phyloP scores from a whole-genome alignment of 1,284 basidiomycete species.

The Rhodotorula sp. region DNA sequence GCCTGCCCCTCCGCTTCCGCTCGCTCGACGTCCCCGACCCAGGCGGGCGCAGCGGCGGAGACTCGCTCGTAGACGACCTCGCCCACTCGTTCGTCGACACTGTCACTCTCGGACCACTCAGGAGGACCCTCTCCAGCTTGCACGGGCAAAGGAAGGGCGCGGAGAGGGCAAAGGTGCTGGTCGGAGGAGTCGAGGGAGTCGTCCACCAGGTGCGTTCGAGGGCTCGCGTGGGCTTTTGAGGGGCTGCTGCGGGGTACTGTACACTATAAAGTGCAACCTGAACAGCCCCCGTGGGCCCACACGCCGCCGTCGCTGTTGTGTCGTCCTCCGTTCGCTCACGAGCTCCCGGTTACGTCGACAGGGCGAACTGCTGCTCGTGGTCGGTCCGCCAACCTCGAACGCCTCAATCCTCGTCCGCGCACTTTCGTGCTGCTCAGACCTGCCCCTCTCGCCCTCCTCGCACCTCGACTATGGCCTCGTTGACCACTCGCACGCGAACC shows the following conservation, averaged over 20 bases:
- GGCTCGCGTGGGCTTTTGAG: no score
- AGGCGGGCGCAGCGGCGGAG: constrained; percentile 16
- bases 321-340: not conserved
- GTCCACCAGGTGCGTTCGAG: constrained; percentile 33
- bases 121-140: not conserved
- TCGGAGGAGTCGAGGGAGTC: constrained; percentile 32
- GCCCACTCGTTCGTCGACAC: constrained; percentile 14
- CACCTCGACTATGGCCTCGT: constrained; percentile 43
- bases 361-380: constrained; percentile 59
- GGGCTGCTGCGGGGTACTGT: no score
- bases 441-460: constrained; percentile 30
- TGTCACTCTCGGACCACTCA: constrained; percentile 23
- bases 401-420: constrained; percentile 48
- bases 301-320: not conserved
- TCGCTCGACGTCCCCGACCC: constrained; percentile 31
- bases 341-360: constrained; percentile 11
- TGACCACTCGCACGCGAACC: constrained; percentile 17
- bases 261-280: not conserved
- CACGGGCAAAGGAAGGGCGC: not conserved
- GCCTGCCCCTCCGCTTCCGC: constrained; percentile 35
- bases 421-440: constrained; percentile 43
- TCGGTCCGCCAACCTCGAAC: constrained; percentile 53
- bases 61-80: constrained; percentile 31
- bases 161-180: constrained; percentile 9
- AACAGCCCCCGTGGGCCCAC: not conserved